Evolutionary conservation across 768 basidiomycete species (phyloP).

Genomic region (Coprinellus aureogranulatus): DNA sequence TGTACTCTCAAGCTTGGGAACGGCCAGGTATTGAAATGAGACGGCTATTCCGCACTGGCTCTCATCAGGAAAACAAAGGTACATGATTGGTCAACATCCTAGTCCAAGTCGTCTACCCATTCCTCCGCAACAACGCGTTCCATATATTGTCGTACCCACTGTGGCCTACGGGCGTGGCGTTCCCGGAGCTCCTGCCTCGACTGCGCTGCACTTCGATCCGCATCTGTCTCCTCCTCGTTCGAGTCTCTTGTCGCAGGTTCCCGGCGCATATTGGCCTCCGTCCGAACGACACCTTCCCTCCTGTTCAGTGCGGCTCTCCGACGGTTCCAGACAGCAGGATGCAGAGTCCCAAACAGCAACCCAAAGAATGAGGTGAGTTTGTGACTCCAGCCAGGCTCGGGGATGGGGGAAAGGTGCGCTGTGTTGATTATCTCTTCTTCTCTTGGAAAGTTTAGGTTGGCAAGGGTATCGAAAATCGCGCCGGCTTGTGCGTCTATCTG

Average conservation of each 20-base stretch:
- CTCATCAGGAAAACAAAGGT: slow-evolving; percentile 10
- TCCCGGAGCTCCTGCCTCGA: slow-evolving; percentile 44
- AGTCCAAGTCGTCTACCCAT: slow-evolving; percentile 67
- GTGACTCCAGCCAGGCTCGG: slow-evolving; percentile 49
- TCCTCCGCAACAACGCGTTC: slow-evolving; percentile 61
- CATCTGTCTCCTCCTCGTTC: slow-evolving; percentile 19
- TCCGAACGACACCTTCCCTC: slow-evolving; percentile 65
- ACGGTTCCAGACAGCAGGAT: slow-evolving; percentile 75
- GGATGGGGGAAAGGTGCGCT: slow-evolving; percentile 21
- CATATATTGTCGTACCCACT: slow-evolving; percentile 65
- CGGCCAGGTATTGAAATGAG: too few species aligned
- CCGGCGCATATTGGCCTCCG: slow-evolving; percentile 54
- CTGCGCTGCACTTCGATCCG: slow-evolving; percentile 31
- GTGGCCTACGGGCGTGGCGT: slow-evolving; percentile 51
- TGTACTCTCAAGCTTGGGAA: background rate
- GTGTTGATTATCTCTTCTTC: slow-evolving; percentile 54
- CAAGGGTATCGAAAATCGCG: slow-evolving; percentile 46
- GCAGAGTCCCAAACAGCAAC: slow-evolving; percentile 58
- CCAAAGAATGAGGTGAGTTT: slow-evolving; percentile 53
- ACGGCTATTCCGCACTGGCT: too few species aligned
- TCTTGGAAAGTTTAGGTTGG: slow-evolving; percentile 52
- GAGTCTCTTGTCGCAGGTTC: slow-evolving; percentile 15
- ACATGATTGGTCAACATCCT: slow-evolving; percentile 23
- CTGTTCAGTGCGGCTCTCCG: slow-evolving; percentile 55
- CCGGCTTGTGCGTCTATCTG: slow-evolving; percentile 33